phyloP scores from a whole-genome alignment of 495 filamentous ascomycete genomes.

The Saxophila tyrrhenica region DNA sequence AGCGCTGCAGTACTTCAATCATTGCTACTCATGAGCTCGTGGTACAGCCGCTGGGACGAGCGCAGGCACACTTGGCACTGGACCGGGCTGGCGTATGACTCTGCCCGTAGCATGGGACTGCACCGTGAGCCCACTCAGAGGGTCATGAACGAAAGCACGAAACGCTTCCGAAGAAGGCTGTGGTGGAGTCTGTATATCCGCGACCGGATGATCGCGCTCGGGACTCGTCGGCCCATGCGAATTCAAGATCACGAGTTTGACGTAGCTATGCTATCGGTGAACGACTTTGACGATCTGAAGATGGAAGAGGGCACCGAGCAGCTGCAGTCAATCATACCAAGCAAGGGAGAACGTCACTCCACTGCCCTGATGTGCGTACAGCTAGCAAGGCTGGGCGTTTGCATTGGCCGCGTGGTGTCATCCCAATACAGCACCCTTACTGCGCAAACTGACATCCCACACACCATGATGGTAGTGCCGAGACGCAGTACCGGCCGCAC shows the following conservation, averaged over 20 bases:
- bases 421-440: conserved; percentile 77
- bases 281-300: conserved; percentile 69
- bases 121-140: conserved; percentile 53
- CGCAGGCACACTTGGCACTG: conserved; percentile 32
- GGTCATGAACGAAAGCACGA: too few species aligned
- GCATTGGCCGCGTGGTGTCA: conserved; percentile 67
- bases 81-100: conserved; percentile 28
- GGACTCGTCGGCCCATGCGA: conserved; percentile 75
- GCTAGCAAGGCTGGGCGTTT: conserved; percentile 71
- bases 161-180: conserved; percentile 78
- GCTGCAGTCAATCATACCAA: conserved; percentile 49
- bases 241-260: conserved; percentile 82
- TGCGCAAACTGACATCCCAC: conserved; percentile 49
- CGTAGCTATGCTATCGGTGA: conserved; percentile 68
- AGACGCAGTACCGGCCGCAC: conserved; percentile 77
- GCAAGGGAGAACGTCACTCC: conserved; percentile 55
- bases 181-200: conserved; percentile 91
- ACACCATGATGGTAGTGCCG: conserved; percentile 26
- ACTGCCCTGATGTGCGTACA: conserved; percentile 71
- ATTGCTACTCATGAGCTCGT: conserved; percentile 63
- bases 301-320: conserved; percentile 43
- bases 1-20: conserved; percentile 74
- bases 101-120: conserved; percentile 28
- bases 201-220: conserved; percentile 71
- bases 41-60: conserved; percentile 29